Evolutionary conservation across 805 yeast species (phyloP), one percentile per base, ranked within the genome.

Genomic region (Wickerhamiella hasegawae): DNA sequence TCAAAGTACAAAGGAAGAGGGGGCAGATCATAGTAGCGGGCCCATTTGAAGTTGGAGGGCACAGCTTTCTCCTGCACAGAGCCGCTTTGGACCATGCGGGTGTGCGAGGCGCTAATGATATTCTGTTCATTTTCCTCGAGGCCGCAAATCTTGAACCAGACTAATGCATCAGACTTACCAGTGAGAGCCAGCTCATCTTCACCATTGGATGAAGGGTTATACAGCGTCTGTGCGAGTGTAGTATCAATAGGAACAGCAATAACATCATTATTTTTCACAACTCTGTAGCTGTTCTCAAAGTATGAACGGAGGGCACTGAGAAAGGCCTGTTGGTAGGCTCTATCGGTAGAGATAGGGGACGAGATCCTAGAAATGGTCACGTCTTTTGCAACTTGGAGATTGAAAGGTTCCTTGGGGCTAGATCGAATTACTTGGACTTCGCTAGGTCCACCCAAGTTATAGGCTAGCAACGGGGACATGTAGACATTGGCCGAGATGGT

Each of bases 181-280:
- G 59, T 54, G 0, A 84, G 83, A 2, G 70, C 18, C 26, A 32
- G 22, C 17, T 55, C 3, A 63, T 57, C 40, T 23, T 37, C 40
- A 14, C 28, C 43, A n/a, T 42, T 37, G 17, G 40, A 34, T 18
- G 25, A 28, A 5, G 44, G 31, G 3, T 27, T 40, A n/a, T 49
- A 44, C n/a, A 76, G 48, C 1, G 81, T 63, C 41, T 65, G 65
- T 0, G 92, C 75, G 18, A 79, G 51, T 2, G 69, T 49, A 0
- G 82, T 63, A 51, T 87, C 94, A 28, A 87, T 67, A 0, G 80
- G 68, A 2, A 90, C 71, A 0, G 94, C 85, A 32, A 90, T 67
- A 27, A 74, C 49, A 48, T 83, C 94, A 24, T 70, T 73, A n/a
- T 62, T 52, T 14, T 62, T 59, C 1, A 85, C 70, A 2, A 82